Evolutionary conservation across 176 grass and related monocot genomes (phyloP), one percentile per base, ranked within the genome.

Genomic region (Oryza glumipatula): DNA sequence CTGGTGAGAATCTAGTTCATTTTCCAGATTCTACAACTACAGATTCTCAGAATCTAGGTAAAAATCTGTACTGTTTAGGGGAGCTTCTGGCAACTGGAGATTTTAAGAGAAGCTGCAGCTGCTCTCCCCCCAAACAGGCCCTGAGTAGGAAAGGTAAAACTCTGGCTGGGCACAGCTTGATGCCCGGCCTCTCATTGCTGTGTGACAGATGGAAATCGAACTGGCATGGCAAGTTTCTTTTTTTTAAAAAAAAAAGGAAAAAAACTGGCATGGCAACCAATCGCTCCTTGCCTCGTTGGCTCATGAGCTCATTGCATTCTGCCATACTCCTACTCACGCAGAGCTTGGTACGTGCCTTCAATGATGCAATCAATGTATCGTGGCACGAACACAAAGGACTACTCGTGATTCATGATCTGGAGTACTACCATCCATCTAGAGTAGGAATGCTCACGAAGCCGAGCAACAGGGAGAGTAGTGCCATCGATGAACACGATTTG

Each of bases 291-390:
- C 61, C n/a, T 58, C 54, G 54, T 9, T 58, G 54, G 49, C 38
- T 65, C 75, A 24, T n/a, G 9, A 19, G 49, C 38, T 65, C 75
- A 24, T 75, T 67, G 76, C 77, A 19, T 30, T 16, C 78, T 43
- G 28, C 63, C 69, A 81, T 30, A 70, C 30, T 87, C 69, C 75
- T 30, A 70, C 30, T 81, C 85, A 60, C 44, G 77, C 32, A 32
- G 70, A 33, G 63, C 7, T 23, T 5, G 35, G 36, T 63, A 11
- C 26, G 65, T 33, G 85, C 61, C 45, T 68, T 81, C 46, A 32
- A 76, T 68, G 46, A 13, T 6, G 44, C 72, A 9, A 61, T 63
- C 71, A 76, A 63, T 82, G 72, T 36, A 46, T 68, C 19, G 69
- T 26, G 38, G 13, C 64, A 60, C 22, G 68, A 6, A n/a, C 58